These are phyloP conservation scores for Aspergillus homomorphus DNA, from an alignment of 495 filamentous ascomycete species.

Conservation along the genomic window DNA sequence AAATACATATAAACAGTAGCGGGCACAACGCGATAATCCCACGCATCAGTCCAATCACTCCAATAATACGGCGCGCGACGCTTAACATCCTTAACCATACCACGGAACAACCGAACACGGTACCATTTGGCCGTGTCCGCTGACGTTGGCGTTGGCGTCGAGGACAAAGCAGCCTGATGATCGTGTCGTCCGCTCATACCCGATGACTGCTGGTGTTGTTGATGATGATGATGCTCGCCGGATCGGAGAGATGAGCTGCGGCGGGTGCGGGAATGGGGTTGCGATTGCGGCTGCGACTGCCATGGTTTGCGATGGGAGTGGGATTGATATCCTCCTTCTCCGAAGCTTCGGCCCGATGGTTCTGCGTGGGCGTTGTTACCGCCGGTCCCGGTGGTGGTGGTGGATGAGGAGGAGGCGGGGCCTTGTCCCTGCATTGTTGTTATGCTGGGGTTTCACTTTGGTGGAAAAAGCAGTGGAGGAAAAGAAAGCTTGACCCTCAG, in stretches of 20 bases:
- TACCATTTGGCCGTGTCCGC: slow-evolving; percentile 49
- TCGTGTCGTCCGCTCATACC: not conserved
- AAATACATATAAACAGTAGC: slow-evolving; percentile 89
- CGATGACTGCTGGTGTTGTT: not conserved
- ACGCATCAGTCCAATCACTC: slow-evolving; percentile 79
- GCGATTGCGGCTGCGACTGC: slow-evolving; percentile 23
- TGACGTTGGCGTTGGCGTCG: not conserved
- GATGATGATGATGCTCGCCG: not conserved
- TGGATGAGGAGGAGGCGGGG: not conserved
- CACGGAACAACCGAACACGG: slow-evolving; percentile 53
- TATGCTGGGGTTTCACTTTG: not conserved
- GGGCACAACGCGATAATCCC: slow-evolving; percentile 79
- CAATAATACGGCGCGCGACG: slow-evolving; percentile 70
- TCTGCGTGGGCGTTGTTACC: slow-evolving; percentile 15
- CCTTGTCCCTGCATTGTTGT: not conserved
- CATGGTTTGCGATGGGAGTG: slow-evolving; percentile 30
- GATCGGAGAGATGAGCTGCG: not conserved
- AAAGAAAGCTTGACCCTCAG: too few species aligned
- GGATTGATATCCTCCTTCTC: not conserved
- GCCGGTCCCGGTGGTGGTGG: not conserved
- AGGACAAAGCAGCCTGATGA: not conserved
- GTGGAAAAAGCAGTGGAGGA: not conserved
- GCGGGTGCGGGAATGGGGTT: not conserved
- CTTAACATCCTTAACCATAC: slow-evolving; percentile 73
- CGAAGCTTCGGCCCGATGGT: slow-evolving; percentile 5